Evolutionary conservation across 2,329 filamentous ascomycete genomes (phyloP).

Genomic region (Lachnum nothofagi): DNA sequence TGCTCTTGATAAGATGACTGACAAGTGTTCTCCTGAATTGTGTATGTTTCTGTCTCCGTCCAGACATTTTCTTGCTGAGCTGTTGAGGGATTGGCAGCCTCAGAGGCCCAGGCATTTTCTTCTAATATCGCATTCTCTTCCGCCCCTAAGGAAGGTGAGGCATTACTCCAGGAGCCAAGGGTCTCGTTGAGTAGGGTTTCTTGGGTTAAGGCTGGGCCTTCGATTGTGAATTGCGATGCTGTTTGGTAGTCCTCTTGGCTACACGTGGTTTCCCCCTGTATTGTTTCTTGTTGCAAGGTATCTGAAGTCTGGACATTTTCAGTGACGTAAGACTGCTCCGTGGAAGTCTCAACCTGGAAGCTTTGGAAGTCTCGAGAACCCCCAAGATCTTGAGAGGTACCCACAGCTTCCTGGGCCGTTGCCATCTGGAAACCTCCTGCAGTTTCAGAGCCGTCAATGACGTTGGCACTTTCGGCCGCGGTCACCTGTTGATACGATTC

Average conservation of each 20-base stretch:
- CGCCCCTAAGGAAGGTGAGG: background rate
- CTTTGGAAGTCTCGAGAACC: background rate
- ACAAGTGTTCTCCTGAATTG: background rate
- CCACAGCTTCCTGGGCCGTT: too few species aligned
- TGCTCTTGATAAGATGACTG: background rate
- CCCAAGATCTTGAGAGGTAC: background rate
- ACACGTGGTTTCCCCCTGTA: background rate
- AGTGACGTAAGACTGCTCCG: background rate
- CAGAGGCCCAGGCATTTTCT: background rate
- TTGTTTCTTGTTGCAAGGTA: background rate
- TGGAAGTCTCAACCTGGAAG: background rate
- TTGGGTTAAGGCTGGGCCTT: background rate
- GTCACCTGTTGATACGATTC: too few species aligned
- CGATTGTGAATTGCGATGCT: background rate
- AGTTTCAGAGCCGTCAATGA: too few species aligned
- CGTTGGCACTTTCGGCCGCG: too few species aligned
- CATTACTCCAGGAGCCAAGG: background rate
- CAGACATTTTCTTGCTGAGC: background rate
- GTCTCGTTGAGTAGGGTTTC: background rate
- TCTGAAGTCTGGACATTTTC: background rate
- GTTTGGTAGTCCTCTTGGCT: background rate
- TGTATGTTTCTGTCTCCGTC: background rate
- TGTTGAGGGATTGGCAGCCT: background rate
- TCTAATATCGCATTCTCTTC: background rate
- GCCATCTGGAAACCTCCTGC: too few species aligned